These are phyloP conservation scores for Tricholoma flavovirens DNA, from an alignment of 768 basidiomycete species.

Conservation along the genomic window DNA sequence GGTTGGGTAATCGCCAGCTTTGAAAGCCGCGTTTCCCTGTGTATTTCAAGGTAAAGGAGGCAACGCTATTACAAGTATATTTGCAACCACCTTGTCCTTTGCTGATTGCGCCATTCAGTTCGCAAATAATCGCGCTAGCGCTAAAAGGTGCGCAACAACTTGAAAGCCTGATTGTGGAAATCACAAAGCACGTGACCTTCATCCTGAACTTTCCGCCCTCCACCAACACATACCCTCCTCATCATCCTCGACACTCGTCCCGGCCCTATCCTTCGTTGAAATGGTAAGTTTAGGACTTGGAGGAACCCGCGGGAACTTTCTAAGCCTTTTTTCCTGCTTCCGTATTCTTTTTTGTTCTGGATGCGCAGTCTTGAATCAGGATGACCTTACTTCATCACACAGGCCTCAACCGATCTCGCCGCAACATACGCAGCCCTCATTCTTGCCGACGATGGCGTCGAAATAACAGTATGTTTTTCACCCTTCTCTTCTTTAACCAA, in stretches of 20 bases:
- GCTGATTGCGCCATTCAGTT: slow-evolving; percentile 6
- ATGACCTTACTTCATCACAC: slow-evolving; percentile 11
- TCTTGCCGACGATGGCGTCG: slow-evolving; percentile 94
- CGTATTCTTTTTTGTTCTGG: slow-evolving; percentile 8
- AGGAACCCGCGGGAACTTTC: not conserved
- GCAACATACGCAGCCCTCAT: slow-evolving; percentile 96
- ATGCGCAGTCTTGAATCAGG: slow-evolving; percentile 10
- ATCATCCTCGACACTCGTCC: slow-evolving; percentile 11
- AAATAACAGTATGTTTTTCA: slow-evolving; percentile 75
- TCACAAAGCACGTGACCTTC: not conserved
- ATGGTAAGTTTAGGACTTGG: slow-evolving; percentile 14
- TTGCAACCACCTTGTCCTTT: slow-evolving; percentile 11
- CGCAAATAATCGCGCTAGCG: not conserved
- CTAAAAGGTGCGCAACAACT: too few species aligned
- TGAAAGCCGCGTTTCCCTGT: slow-evolving; percentile 87
- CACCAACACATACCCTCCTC: not conserved
- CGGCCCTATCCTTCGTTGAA: slow-evolving; percentile 11
- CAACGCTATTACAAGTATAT: not conserved
- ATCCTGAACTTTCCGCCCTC: not conserved
- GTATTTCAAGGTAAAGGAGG: not conserved
- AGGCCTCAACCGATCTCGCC: slow-evolving; percentile 73
- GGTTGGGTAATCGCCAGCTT: slow-evolving; percentile 65
- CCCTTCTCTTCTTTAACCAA: not conserved
- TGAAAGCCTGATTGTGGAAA: too few species aligned
- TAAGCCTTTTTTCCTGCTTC: slow-evolving; percentile 1